Evolutionary conservation across 2,329 filamentous ascomycete genomes (phyloP), one percentile per base, ranked within the genome.

Genomic region (Salinomyces thailandicus): DNA sequence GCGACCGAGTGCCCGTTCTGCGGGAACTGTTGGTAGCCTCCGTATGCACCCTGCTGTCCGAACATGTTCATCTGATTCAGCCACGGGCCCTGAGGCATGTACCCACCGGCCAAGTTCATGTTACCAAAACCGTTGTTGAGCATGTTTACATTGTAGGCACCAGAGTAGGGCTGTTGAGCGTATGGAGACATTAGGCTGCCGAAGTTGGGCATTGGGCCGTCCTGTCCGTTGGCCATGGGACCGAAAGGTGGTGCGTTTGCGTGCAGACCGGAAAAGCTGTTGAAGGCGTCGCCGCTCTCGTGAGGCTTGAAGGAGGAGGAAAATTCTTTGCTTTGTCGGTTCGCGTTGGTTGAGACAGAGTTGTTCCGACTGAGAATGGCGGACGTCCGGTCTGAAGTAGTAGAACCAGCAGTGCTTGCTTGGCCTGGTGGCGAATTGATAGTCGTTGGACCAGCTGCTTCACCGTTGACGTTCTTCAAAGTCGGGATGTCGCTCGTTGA

Each of bases 401-500:
- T 52, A 17, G 36, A 30, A 14, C 43, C 39, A 31, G 47, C 38
- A 31, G 49, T 42, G 30, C 33, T 43, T 20, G 41, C 38, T 39
- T 53, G 50, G 31, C 39, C 43, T 5, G 42, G 33, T 31, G 52
- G 53, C 18, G 53, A 54, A 31, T 43, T 45, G 32, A 53, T 36
- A 18, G 48, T 45, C 17, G 48, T 45, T n/a, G 39, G 46, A 27
- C 47, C 45, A 44, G 76, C 71, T 4, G 67, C 77, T 55, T 83
- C 55, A 30, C 44, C 48, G 37, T 73, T 71, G 36, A 73, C 68
- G 47, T 71, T 80, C 72, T 91, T 93, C 53, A 86, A 68, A 5
- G 86, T 93, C 4, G 86, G 83, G 14, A 95, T 71, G 53, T 96
- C 87, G 59, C 82, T 91, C 36, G 85, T 78, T 7, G 91, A 95